phyloP scores from a whole-genome alignment of 176 grass and related monocot species.

The Stipa capillata region DNA sequence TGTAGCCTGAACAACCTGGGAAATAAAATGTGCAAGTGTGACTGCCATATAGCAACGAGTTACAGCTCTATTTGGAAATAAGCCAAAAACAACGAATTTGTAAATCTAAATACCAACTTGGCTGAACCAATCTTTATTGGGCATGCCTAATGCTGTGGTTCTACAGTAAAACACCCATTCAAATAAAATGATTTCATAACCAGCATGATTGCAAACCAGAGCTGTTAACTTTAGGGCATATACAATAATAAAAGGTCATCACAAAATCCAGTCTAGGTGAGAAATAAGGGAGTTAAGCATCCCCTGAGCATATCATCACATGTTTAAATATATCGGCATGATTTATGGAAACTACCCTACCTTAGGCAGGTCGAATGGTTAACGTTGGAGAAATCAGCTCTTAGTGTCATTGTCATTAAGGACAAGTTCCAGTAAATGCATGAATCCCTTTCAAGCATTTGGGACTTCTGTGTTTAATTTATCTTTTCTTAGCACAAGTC shows the following conservation, averaged over 20 bases:
- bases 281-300: neutral
- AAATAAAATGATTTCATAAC: constrained; percentile 1
- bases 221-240: neutral
- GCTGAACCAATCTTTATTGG: neutral
- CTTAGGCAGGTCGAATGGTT: neutral
- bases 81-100: neutral
- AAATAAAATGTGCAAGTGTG: constrained; percentile 30
- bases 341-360: neutral
- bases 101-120: neutral
- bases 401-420: neutral
- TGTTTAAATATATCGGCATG: neutral
- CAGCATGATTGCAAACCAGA: neutral
- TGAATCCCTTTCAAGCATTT: neutral
- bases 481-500: neutral
- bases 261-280: neutral
- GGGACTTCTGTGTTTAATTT: neutral
- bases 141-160: neutral
- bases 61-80: constrained; percentile 1
- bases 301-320: neutral
- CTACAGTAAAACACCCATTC: neutral
- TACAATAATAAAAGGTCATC: neutral
- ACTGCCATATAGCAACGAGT: constrained; percentile 10
- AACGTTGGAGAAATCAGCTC: neutral
- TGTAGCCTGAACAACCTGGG: constrained; percentile 77
- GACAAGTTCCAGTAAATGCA: neutral